Evolutionary conservation across 192 early-diverging fungal species (phyloP), one percentile per base, ranked within the genome.

Genomic region (Backusella tuberculispora): DNA sequence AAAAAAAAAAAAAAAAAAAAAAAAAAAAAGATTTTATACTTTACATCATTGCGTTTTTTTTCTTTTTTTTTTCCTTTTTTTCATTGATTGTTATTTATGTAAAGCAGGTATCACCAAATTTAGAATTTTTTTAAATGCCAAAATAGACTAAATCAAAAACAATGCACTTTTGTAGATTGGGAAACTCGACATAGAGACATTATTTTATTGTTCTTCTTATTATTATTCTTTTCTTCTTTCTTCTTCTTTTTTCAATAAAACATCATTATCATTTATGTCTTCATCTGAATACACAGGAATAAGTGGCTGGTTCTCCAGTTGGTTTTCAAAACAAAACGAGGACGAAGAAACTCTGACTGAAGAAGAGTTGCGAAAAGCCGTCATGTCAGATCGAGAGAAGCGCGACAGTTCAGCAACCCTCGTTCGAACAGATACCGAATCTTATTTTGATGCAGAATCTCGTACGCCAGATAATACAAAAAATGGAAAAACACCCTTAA

Each of bases 361-460:
- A 26, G 53, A 60, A 60, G 53, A 60, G 13, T 24, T 60, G 10
- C 10, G 24, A 60, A 24, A 21, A 6, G 53, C 53, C 4, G 53
- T 60, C 2, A 60, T 60, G 53, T 60, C 9, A 4, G 53, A 60
- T 60, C 53, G 53, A 60, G 53, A 60, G 5, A 60, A 26, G 3
- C 53, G 26, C 26, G 53, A 60, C 24, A 60, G 53, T 10, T 60
- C 53, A 60, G 53, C 53, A 26, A 60, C 53, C 26, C 53, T 60
- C 26, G 53, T 60, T 24, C 19, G 53, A 60, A 26, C 8, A 26
- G 53, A 60, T 26, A 24, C 53, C 21, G 53, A 60, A 24, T 60
- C 53, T 24, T 60, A 60, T 1, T 24, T 60, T 60, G 53, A 60
- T 60, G 53, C 53, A 60, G 53, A 60, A 26, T 60, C 53, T 60